Evolutionary conservation across 441 rosid genomes (phyloP).

Genomic region (Populus hybrid): DNA sequence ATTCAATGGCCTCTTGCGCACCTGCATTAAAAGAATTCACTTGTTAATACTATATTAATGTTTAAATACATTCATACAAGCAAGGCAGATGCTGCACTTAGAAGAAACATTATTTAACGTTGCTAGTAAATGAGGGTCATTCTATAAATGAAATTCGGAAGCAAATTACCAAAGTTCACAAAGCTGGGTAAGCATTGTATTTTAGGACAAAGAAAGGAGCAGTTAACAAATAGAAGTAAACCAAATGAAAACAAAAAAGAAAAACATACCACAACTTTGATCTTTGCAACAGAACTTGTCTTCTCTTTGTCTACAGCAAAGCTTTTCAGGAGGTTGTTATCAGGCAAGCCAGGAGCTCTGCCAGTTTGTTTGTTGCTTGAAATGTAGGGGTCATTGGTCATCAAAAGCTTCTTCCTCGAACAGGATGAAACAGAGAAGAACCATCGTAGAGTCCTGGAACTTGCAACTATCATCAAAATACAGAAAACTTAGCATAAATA

Average conservation of each 20-base stretch:
- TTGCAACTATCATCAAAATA: slow-evolving; percentile 51
- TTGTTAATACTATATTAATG: slow-evolving; percentile 1
- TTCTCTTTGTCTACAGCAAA: slow-evolving; percentile 87
- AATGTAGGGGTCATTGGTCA: slow-evolving; percentile 62
- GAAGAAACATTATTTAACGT: neutral
- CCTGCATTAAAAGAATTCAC: slow-evolving; percentile 47
- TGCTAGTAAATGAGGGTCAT: neutral
- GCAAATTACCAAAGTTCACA: slow-evolving; percentile 1
- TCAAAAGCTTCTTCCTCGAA: slow-evolving; percentile 78
- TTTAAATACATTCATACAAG: neutral
- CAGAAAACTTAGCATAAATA: slow-evolving; percentile 6
- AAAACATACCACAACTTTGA: slow-evolving; percentile 93
- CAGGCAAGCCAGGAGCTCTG: slow-evolving; percentile 61
- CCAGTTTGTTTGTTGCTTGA: slow-evolving; percentile 57
- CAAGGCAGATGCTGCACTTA: neutral
- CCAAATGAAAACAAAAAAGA: neutral
- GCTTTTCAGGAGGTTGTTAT: slow-evolving; percentile 61
- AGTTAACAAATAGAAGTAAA: neutral
- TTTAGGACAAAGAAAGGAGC: neutral
- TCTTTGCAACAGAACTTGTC: slow-evolving; percentile 87
- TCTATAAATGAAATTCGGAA: neutral
- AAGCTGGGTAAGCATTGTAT: neutral
- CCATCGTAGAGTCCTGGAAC: slow-evolving; percentile 54
- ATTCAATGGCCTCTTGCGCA: slow-evolving; percentile 94
- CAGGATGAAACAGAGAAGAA: slow-evolving; percentile 58